These are phyloP conservation scores for Tulasnella sp. DNA, from an alignment of 768 basidiomycete genomes.

Conservation along the genomic window DNA sequence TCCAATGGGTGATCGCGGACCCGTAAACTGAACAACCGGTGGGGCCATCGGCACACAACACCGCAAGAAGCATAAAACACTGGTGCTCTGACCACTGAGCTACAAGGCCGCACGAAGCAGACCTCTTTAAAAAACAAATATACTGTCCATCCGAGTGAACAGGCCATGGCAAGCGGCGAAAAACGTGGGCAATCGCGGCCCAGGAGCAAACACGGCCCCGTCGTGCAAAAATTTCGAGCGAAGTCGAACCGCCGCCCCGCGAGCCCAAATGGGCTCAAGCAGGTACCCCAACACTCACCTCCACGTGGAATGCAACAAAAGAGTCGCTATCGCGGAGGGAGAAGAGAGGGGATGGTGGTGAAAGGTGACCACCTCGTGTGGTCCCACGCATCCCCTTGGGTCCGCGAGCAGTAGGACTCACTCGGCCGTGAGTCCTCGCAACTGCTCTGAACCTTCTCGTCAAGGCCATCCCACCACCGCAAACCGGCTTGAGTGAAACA, in stretches of 20 bases:
- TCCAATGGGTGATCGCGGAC: not conserved
- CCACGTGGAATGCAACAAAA: too few species aligned
- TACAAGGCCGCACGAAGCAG: not conserved
- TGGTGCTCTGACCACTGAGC: conserved; percentile 6
- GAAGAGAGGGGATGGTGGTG: too few species aligned
- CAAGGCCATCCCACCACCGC: too few species aligned
- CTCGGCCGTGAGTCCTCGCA: too few species aligned
- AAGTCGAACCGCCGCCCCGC: not conserved
- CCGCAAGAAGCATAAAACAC: not conserved
- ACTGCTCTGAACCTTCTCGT: too few species aligned
- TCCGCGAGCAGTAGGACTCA: too few species aligned
- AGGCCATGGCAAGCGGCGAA: not conserved
- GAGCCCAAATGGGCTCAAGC: too few species aligned
- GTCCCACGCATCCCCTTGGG: too few species aligned
- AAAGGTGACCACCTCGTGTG: too few species aligned
- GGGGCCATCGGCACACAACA: not conserved
- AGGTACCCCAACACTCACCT: too few species aligned
- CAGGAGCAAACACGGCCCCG: not conserved
- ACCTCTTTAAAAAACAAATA: not conserved
- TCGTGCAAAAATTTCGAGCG: not conserved
- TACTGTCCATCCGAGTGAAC: not conserved
- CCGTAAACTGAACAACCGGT: not conserved
- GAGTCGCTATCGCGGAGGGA: too few species aligned
- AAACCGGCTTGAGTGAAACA: too few species aligned
- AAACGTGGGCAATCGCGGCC: not conserved